A percentile compares a stretch with the other conserved stretches of the same genome.
These are phyloP conservation scores for Aspergillus vadensis DNA, from an alignment of 2,329 filamentous ascomycete species.

Conservation along the genomic window DNA sequence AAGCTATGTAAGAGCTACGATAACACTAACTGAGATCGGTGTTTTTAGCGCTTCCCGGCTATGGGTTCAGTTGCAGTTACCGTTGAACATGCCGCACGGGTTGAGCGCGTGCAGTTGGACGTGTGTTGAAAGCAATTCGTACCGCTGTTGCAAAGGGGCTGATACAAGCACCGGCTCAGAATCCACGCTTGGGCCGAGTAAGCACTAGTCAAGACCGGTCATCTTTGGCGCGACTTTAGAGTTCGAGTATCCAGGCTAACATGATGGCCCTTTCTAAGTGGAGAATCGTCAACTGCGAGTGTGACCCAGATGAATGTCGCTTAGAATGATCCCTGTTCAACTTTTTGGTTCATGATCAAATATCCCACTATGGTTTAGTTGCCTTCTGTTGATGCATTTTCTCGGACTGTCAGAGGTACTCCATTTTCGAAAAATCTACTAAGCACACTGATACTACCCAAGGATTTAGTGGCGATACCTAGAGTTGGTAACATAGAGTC, in stretches of 20 bases:
- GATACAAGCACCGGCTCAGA: not conserved
- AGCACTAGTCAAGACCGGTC: not conserved
- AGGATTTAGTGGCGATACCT: not conserved
- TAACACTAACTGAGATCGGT: not conserved
- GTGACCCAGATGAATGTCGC: not conserved
- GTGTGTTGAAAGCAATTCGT: not conserved
- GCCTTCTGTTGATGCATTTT: not conserved
- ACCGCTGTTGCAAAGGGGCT: not conserved
- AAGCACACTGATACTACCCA: not conserved
- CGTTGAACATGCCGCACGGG: not conserved
- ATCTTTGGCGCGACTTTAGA: not conserved
- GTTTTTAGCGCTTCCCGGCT: not conserved
- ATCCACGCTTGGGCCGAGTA: not conserved
- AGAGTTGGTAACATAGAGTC: not conserved
- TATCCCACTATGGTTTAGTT: not conserved
- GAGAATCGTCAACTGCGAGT: not conserved
- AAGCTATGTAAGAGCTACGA: not conserved
- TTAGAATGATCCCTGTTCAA: not conserved
- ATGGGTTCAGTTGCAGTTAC: not conserved
- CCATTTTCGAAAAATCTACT: not conserved
- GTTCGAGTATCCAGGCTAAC: not conserved
- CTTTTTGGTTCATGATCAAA: not conserved
- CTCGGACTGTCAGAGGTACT: not conserved
- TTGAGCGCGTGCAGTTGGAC: not conserved
- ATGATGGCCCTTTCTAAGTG: not conserved